These are phyloP conservation scores for Neofusicoccum sp. DNA, from an alignment of 2,329 filamentous ascomycete genomes.

Conservation along the genomic window DNA sequence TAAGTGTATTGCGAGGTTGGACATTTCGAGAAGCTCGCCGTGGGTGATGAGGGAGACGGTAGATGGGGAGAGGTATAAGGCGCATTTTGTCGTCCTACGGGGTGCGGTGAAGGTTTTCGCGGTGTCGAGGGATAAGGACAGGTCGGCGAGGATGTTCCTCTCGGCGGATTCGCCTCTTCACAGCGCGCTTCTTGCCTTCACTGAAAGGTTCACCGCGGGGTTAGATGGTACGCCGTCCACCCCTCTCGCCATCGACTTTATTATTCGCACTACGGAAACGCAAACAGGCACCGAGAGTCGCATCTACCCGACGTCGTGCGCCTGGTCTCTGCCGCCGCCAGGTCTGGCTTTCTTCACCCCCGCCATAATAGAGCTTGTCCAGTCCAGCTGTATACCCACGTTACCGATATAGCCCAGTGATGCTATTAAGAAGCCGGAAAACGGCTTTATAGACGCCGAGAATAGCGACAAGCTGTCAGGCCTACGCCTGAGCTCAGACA, in stretches of 20 bases:
- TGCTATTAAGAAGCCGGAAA: no score
- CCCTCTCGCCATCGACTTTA: slow-evolving; percentile 6
- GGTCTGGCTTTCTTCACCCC: not conserved
- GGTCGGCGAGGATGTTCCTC: not conserved
- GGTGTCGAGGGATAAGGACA: not conserved
- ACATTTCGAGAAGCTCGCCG: slow-evolving; percentile 1
- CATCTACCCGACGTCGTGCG: not conserved
- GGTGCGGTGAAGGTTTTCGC: not conserved
- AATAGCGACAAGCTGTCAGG: no score
- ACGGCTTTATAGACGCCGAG: no score
- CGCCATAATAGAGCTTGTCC: not conserved
- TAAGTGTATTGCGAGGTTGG: slow-evolving; percentile 1
- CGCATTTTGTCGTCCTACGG: not conserved
- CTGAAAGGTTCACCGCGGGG: slow-evolving; percentile 1
- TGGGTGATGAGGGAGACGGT: slow-evolving; percentile 16
- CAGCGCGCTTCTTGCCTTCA: not conserved
- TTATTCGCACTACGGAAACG: not conserved
- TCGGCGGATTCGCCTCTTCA: not conserved
- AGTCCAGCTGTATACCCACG: not conserved
- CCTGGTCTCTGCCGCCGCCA: not conserved
- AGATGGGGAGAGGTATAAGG: not conserved
- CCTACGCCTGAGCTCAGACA: no score
- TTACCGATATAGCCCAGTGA: no score
- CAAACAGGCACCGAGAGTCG: slow-evolving; percentile 3
- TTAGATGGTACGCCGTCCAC: not conserved